Base-by-base conservation (phyloP, 2,329 filamentous ascomycete genomes). In the Botrytis pseudocinerea region DNA sequence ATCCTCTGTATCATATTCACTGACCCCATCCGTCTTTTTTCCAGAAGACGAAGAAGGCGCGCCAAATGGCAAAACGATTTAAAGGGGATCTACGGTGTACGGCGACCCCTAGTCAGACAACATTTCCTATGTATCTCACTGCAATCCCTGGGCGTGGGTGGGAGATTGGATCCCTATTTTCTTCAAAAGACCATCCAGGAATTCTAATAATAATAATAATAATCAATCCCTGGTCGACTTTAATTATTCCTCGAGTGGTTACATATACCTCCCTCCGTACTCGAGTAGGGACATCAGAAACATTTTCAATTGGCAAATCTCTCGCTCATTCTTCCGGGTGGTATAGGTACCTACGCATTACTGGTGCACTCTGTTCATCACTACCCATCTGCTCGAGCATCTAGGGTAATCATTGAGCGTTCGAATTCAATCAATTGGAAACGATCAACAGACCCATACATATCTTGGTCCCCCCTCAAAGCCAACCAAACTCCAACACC, bases 271-370 rank as follows among this genome's bases (percentile, higher is more conserved):
- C 7, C 2, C 48, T 65, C 38, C 28, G 62, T 65, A 35, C 62
- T n/a, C 48, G 48, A 54, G 48, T 40, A 57, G 14, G n/a, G 18
- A 18, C 51, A 57, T 54, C 1, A 40, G 46, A 66, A 54, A 35
- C 64, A 66, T 51, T 54, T 51, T n/a, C 64, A 54, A 66, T 54
- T 28, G 32, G n/a, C n/a, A 66, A 66, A 66, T 66, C 63, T 66
- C 22, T 51, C 38, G 63, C 25, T 10, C 44, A 66, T 18, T 51
- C 44, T 66, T 51, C 20, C 7, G 51, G 1, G 10, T 16, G 12
- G 18, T 44, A 64, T 44, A 63, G n/a, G 3, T 20, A 28, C 14
- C 28, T 35, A 32, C 32, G 3, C 32, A 32, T 32, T 32, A 32
- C 32, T 3, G 32, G 32, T 10, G 38, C n/a, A 28, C 32, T 48